Evolutionary conservation across 1,284 basidiomycete genomes (phyloP).

Genomic region (Waitea zeae): DNA sequence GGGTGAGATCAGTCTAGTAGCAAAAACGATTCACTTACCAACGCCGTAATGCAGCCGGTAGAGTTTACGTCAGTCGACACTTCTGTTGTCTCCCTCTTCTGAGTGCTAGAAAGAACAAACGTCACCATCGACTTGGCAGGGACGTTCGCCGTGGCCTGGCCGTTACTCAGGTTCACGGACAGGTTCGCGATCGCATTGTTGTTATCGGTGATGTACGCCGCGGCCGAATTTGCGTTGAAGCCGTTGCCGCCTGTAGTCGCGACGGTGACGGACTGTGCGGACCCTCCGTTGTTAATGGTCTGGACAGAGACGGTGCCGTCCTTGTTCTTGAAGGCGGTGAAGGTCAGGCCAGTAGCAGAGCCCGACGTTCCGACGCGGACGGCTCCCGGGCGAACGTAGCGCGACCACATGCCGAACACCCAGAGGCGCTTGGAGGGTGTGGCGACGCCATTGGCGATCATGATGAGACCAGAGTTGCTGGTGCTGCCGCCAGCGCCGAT

Average conservation of each 20-base stretch:
- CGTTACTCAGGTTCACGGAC: neutral
- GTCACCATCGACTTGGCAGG: slow-evolving; percentile 1
- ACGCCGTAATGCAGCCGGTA: too few relatives aligned
- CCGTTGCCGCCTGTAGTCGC: slow-evolving; percentile 7
- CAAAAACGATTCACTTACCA: too few relatives aligned
- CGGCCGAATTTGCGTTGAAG: slow-evolving; percentile 5
- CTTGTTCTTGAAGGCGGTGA: slow-evolving; percentile 11
- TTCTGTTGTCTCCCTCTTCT: too few relatives aligned
- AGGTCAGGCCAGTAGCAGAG: slow-evolving; percentile 5
- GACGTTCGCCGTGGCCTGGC: slow-evolving; percentile 1
- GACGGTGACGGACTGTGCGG: slow-evolving; percentile 6
- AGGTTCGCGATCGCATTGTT: slow-evolving; percentile 1
- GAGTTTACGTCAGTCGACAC: too few relatives aligned
- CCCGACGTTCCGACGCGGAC: slow-evolving; percentile 8
- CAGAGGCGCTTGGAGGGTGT: slow-evolving; percentile 10
- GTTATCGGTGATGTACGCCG: slow-evolving; percentile 6
- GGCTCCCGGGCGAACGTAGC: slow-evolving; percentile 11
- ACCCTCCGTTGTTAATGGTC: slow-evolving; percentile 8
- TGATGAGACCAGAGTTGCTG: slow-evolving; percentile 9
- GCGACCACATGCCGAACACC: slow-evolving; percentile 11
- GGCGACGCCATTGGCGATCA: slow-evolving; percentile 7
- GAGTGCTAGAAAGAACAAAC: neutral
- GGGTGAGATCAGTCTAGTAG: too few relatives aligned
- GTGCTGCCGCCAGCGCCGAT: slow-evolving; percentile 9
- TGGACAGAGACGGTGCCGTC: slow-evolving; percentile 8